phyloP scores from a whole-genome alignment of 805 yeast species.

The Teunomyces stri region DNA sequence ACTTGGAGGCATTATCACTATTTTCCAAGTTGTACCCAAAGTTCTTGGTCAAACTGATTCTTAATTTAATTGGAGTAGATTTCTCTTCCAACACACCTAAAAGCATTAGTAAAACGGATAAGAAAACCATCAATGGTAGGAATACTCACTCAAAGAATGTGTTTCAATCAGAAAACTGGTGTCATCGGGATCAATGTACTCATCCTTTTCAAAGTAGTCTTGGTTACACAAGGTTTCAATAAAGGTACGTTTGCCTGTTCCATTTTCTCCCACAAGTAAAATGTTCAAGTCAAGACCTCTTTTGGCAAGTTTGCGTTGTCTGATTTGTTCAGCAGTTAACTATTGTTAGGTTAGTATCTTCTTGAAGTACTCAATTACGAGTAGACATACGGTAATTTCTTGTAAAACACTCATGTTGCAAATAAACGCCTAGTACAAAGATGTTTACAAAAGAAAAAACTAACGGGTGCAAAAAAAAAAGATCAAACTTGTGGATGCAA shows the following conservation, averaged over 20 bases:
- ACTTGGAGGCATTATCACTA: conserved; percentile 9
- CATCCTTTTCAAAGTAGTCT: conserved; percentile 5
- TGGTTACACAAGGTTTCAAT: conserved; percentile 63
- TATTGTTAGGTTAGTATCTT: background rate
- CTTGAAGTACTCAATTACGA: background rate
- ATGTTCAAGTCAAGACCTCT: conserved; percentile 24
- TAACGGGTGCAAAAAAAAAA: background rate
- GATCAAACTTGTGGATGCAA: background rate
- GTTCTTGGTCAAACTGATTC: conserved; percentile 21
- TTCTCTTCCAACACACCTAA: conserved; percentile 8
- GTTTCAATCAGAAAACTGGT: conserved; percentile 10
- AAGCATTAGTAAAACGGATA: background rate
- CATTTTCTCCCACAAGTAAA: conserved; percentile 38
- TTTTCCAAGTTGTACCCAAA: conserved; percentile 25
- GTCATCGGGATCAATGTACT: conserved; percentile 5
- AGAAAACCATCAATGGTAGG: no score
- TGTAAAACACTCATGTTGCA: background rate
- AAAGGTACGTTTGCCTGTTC: conserved; percentile 69
- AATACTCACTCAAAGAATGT: conserved; percentile 10
- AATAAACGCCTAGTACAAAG: background rate
- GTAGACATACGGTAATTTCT: conserved; percentile 1
- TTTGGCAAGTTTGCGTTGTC: conserved; percentile 18
- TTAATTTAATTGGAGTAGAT: conserved; percentile 14
- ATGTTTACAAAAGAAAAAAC: background rate
- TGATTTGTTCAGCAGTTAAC: conserved; percentile 19